Percentiles rank a stretch among this genome's conserved stretches.
Conservation (phyloP, 305 asterid genomes). For the Fraxinus sp. region DNA sequence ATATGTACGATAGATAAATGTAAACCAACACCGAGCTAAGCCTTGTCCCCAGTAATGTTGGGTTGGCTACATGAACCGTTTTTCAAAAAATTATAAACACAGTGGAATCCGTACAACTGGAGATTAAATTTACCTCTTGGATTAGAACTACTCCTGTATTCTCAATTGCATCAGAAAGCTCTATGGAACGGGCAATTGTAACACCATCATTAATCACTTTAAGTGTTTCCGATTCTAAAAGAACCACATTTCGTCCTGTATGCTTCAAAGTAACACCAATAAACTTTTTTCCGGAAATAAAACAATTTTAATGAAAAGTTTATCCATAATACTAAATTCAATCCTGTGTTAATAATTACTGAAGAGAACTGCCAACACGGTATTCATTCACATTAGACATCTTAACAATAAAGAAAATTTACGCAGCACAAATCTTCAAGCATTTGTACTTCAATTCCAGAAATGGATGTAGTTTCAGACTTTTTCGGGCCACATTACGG, state of each 20-base stretch:
- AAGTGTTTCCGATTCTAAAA: conserved; percentile 55
- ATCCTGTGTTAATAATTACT: background rate
- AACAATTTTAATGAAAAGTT: background rate
- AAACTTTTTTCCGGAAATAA: background rate
- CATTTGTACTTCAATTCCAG: background rate
- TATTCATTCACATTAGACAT: background rate
- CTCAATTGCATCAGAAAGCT: conserved; percentile 83
- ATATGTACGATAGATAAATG: conserved; percentile 15
- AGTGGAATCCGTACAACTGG: background rate
- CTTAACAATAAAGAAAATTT: background rate
- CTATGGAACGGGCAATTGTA: conserved; percentile 79
- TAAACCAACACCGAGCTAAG: background rate
- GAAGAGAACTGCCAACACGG: background rate
- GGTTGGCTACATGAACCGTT: no score
- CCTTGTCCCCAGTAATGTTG: background rate
- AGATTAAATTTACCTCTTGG: conserved; percentile 59
- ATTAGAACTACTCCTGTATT: conserved; percentile 77
- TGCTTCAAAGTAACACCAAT: conserved; percentile 15
- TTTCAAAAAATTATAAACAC: background rate
- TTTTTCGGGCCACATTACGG: background rate
- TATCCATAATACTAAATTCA: background rate
- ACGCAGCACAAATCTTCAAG: background rate
- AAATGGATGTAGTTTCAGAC: background rate
- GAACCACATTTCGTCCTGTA: conserved; percentile 84
- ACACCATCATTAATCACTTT: conserved; percentile 90